Base-by-base conservation (phyloP, 352 stramenopile species). In the Phytophthora sojae region DNA sequence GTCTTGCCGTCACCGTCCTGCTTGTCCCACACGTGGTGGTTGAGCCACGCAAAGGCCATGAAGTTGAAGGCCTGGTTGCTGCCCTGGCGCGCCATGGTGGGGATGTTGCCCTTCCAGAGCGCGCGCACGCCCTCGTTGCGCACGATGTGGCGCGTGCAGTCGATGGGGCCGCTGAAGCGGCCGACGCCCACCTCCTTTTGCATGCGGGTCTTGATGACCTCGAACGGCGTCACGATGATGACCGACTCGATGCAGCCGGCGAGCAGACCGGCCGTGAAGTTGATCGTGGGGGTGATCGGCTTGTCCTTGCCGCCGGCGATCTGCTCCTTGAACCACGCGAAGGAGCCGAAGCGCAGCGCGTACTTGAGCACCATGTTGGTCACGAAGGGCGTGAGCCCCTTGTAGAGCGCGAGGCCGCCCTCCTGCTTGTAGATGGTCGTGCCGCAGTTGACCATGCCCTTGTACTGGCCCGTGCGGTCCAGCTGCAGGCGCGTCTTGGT, bases 41-140 rank as follows among this genome's bases (percentile, higher is more conserved):
- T 95, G 17, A 97, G 75, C 86, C 88, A 95, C 14, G 87, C 88
- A 57, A 96, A 99, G 9, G 83, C 92, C 67, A 98, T 99, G 75
- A 99, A 99, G 85, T 99, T 99, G 65, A 99, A 98, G 6, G 97
- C 97, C 79, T 99, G 97, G 87, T 99, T 99, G 74, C 90, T 98
- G 32, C 97, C 97, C 81, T 99, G 97, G 44, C 97, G 89, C 49
- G 98, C 81, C 91, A 99, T 99, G 14, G 97, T 99, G 15, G 97
- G 97, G 17, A 99, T 76, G 65, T 97, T 95, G 56, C 92, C 92
- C 76, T 99, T 99, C 88, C 98, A 99, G 50, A 99, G 82, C 57
- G 96, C 96, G 37, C 87, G 83, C 44, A 96, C 51, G 32, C 97
- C 97, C 80, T 99, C 97, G 75, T 99, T 97, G 50, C 79, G 77